phyloP scores from a whole-genome alignment of 441 rosid genomes.

The Macaranga tanarius region DNA sequence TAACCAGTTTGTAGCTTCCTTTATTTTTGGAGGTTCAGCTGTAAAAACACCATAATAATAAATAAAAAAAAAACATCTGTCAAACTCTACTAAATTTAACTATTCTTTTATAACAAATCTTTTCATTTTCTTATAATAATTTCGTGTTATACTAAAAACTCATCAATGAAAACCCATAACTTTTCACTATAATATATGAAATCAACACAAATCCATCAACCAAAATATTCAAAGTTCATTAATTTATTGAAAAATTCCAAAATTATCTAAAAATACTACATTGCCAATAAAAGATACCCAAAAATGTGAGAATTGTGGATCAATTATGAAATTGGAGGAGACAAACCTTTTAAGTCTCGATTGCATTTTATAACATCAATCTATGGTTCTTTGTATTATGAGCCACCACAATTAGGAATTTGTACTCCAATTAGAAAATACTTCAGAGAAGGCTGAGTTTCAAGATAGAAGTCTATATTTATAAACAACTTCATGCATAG shows the following conservation, averaged over 20 bases:
- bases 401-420: slow-evolving; percentile 46
- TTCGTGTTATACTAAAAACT: not conserved
- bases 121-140: not conserved
- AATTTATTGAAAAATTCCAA: too few species aligned
- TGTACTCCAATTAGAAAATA: slow-evolving; percentile 31
- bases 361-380: slow-evolving; percentile 38
- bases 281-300: too few species aligned
- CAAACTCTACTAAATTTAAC: not conserved
- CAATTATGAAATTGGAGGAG: slow-evolving; percentile 31
- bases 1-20: slow-evolving; percentile 73
- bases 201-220: not conserved
- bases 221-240: not conserved
- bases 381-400: slow-evolving; percentile 51
- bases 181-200: not conserved
- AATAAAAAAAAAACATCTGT: slow-evolving; percentile 18
- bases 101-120: too few species aligned
- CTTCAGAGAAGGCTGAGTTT: slow-evolving; percentile 37
- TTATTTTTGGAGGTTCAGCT: slow-evolving; percentile 55
- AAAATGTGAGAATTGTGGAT: slow-evolving; percentile 35
- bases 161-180: not conserved
- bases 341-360: slow-evolving; percentile 31
- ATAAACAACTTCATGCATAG: too few species aligned
- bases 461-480: slow-evolving; percentile 34
- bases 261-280: too few species aligned
- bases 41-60: slow-evolving; percentile 20